A percentile compares a stretch with the other conserved stretches of the same genome.
Conservation (phyloP, 108 stramenopile genomes). For the Fistulifera pelliculosa region DNA sequence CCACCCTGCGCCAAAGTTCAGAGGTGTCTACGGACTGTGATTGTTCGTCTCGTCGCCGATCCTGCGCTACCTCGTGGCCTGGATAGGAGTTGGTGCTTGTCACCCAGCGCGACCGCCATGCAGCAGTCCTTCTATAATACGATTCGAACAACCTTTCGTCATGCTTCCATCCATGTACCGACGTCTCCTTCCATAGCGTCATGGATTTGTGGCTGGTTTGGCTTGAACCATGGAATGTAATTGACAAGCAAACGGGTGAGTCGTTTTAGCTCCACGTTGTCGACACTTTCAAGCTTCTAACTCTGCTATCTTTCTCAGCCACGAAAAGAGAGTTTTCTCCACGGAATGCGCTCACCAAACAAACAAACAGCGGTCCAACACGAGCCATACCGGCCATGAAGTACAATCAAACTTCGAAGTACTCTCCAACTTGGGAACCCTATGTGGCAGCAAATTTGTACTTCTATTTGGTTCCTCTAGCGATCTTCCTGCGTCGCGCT, state of each 20-base stretch:
- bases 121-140: conserved; percentile 64
- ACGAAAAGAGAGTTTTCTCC: conserved; percentile 2
- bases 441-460: conserved; percentile 74
- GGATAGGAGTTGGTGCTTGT: conserved; percentile 34
- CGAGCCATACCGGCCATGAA: conserved; percentile 30
- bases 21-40: conserved; percentile 33
- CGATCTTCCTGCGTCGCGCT: conserved; percentile 80
- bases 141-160: conserved; percentile 55
- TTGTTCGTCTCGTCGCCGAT: conserved; percentile 24
- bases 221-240: conserved; percentile 80
- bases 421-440: conserved; percentile 59
- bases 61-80: conserved; percentile 3
- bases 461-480: conserved; percentile 71
- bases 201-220: conserved; percentile 75
- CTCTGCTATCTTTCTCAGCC: conserved; percentile 1
- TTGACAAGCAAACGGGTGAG: neutral
- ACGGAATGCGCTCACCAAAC: neutral
- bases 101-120: conserved; percentile 43
- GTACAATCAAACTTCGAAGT: conserved; percentile 44
- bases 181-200: conserved; percentile 51
- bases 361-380: conserved; percentile 1
- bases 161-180: conserved; percentile 56
- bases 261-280: neutral
- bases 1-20: conserved; percentile 40
- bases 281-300: neutral